Conservation (phyloP, 108 stramenopile genomes). For the Aureococcus anophagefferens region DNA sequence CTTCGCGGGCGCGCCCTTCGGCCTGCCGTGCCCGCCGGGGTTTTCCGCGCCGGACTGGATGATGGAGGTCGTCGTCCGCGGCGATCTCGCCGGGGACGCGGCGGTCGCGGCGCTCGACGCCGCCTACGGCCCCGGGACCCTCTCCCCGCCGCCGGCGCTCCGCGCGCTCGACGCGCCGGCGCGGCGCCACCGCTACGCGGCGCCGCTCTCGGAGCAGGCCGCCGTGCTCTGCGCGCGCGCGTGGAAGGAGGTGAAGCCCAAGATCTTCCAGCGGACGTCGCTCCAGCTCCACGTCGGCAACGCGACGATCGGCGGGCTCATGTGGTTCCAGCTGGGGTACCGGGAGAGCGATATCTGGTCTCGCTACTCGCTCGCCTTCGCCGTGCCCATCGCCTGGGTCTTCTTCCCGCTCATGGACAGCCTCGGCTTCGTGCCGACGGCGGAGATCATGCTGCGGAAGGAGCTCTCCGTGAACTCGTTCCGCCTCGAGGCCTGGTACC, state of each 20-base stretch:
- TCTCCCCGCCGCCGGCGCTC: too few species aligned
- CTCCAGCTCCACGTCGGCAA: not conserved
- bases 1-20: not conserved
- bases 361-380: not conserved
- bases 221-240: not conserved
- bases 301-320: not conserved
- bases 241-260: not conserved
- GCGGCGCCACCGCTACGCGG: not conserved
- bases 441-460: not conserved
- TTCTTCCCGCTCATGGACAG: not conserved
- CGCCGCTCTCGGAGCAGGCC: not conserved
- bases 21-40: conserved; percentile 4
- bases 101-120: not conserved
- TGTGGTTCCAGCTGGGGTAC: not conserved
- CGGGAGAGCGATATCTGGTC: not conserved
- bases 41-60: not conserved
- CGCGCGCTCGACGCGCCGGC: too few species aligned
- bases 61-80: not conserved
- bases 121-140: not conserved
- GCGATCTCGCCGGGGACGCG: not conserved
- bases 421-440: not conserved
- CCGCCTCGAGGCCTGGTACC: not conserved
- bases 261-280: not conserved
- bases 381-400: not conserved
- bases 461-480: not conserved